Base-by-base conservation (phyloP, 768 basidiomycete species). In the Leccinellum albellum region DNA sequence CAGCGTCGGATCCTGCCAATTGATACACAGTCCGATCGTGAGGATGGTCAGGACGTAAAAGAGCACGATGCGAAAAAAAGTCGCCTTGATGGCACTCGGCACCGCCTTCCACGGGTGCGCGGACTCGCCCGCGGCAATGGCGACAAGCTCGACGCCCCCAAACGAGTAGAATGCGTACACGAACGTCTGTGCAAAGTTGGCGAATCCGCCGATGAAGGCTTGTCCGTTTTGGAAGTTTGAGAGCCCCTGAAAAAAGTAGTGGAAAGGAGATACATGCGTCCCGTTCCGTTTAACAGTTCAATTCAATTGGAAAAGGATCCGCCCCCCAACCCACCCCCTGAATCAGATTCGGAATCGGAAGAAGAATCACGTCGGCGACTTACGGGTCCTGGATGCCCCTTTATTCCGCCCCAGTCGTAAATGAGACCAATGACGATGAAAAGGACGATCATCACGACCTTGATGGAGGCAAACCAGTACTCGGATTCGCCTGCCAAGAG, bases 111-210 rank as follows among this genome's bases (percentile, higher is more conserved):
- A 76, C 1, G 87, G 87, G 61, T 78, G 78, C 47, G 77, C 78
- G 6, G 83, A 83, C 72, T 89, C 88, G 32, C 86, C 85, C 10
- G 87, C 87, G n/a, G 87, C 87, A 31, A 89, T 70, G 3, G 85
- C 82, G 42, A 89, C 86, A 10, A 90, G 78, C 62, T 88, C 87
- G 29, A 87, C 82, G 17, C 86, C 84, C 17, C 81, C 83, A 67
- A 81, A 85, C 8, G 85, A 86, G 71, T 83, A 90, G 58, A 87
- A 87, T 13, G 86, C 86, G 32, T 79, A 88, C 35, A 87, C 84
- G 58, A 86, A 86, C 5, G 79, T 81, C 62, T 80, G 79, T 8
- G 80, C 78, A 66, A 83, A 82, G 32, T 78, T 72, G 35, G 76
- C 55, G 54, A 82, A 83, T 46, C 80, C 81, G 10, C 82, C 82